Base-by-base conservation (phyloP, 1,284 basidiomycete genomes). In the Volvariella surrecta region DNA sequence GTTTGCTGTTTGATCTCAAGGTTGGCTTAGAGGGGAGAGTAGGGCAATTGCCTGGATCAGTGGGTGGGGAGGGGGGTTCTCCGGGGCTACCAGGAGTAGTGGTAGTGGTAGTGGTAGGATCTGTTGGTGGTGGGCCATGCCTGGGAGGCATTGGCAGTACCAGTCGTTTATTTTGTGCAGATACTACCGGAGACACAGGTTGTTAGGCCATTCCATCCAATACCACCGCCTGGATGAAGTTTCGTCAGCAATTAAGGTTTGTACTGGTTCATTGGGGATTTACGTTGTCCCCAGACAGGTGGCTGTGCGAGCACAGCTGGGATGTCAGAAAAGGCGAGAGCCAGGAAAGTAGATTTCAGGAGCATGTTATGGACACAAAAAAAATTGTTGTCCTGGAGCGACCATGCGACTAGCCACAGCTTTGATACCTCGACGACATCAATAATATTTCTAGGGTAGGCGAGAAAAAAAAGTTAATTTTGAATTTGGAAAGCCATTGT, bases 111-210 rank as follows among this genome's bases (percentile, higher is more conserved):
- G 51, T 17, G n/a, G 48, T 15, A 9, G 48, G 30, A 17, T 45
- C 45, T 3, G 54, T 47, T 3, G 50, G 38, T 13, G 47, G 17
- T 16, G 52, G 21, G 10, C 45, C 43, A 7, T n/a, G n/a, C 52
- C 56, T 17, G 59, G 59, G 8, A 57, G 49, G 44, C 61, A 63
- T 43, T 63, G 61, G 13, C 47, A 60, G 45, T 58, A 63, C 21
- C 40, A 63, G 32, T 53, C 49, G 40, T 60, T 62, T 2, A 56
- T 16, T 10, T 42, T 44, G 43, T 51, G 44, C 61, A 63, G 2
- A 46, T 48, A n/a, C 57, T n/a, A 10, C 59, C 58, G 30, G 56
- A 48, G 3, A 48, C 52, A 42, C 61, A 63, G 4, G 53, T 52
- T 4, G 58, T 61, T 8, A 43, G 44, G 15, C 60, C 61, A 34